A percentile compares a stretch with the other conserved stretches of the same genome.
phyloP scores from a whole-genome alignment of 192 early-diverging fungal genomes.

The Backusella tarrabulga region DNA sequence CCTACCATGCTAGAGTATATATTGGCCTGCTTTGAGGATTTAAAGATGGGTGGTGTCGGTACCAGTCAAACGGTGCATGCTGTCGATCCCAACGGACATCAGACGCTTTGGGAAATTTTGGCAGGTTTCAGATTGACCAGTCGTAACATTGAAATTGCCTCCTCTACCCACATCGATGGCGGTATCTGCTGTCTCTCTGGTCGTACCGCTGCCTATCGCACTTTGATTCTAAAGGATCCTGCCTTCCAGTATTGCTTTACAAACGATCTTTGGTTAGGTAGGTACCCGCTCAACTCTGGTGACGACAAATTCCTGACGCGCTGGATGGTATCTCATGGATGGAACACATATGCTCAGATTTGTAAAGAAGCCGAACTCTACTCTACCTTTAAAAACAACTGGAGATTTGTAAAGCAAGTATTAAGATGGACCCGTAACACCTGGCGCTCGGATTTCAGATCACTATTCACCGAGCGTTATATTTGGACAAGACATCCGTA shows the following conservation, averaged over 20 bases:
- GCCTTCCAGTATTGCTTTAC: slow-evolving; percentile 71
- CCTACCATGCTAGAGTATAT: slow-evolving; percentile 61
- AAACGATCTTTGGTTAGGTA: slow-evolving; percentile 70
- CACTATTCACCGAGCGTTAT: slow-evolving; percentile 59
- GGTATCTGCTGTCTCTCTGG: slow-evolving; percentile 74
- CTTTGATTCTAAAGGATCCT: slow-evolving; percentile 66
- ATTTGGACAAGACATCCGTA: slow-evolving; percentile 69
- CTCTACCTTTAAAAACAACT: slow-evolving; percentile 77
- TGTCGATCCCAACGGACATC: slow-evolving; percentile 46
- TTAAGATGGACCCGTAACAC: slow-evolving; percentile 75
- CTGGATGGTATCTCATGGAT: slow-evolving; percentile 68
- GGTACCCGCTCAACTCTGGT: slow-evolving; percentile 70
- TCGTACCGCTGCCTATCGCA: slow-evolving; percentile 69
- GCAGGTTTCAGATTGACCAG: slow-evolving; percentile 69
- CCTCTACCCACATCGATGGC: slow-evolving; percentile 73
- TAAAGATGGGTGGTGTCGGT: slow-evolving; percentile 69
- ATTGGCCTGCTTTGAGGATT: slow-evolving; percentile 71
- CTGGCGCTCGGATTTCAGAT: slow-evolving; percentile 67
- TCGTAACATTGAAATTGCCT: slow-evolving; percentile 72
- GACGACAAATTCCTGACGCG: slow-evolving; percentile 78
- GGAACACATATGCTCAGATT: slow-evolving; percentile 68
- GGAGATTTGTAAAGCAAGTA: slow-evolving; percentile 70
- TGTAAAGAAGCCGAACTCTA: slow-evolving; percentile 64
- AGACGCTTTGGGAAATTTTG: slow-evolving; percentile 72
- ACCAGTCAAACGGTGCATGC: slow-evolving; percentile 63